Percentiles rank a stretch among this genome's conserved stretches.
phyloP scores from a whole-genome alignment of 441 rosid genomes.

The Eutrema salsugineum region DNA sequence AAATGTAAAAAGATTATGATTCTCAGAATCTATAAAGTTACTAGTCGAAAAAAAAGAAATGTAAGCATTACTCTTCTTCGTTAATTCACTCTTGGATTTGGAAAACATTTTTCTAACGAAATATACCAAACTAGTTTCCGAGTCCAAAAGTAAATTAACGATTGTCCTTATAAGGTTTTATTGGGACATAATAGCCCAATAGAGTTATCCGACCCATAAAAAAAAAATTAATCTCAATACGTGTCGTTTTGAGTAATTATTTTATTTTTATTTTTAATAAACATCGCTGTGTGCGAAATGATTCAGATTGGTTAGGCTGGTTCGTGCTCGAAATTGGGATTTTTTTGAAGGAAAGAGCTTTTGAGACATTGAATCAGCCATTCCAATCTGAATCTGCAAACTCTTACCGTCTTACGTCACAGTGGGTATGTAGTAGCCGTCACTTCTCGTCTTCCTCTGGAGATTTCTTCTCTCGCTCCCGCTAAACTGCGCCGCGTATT shows the following conservation, averaged over 20 bases:
- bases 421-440: slow-evolving; percentile 18
- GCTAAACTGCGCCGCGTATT: background rate
- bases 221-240: background rate
- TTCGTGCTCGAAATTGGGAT: slow-evolving; percentile 3
- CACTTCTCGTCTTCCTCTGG: slow-evolving; percentile 19
- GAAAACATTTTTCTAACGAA: no score
- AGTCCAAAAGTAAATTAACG: no score
- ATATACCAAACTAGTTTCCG: no score
- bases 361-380: slow-evolving; percentile 10
- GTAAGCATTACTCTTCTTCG: no score
- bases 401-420: slow-evolving; percentile 21
- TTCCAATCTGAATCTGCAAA: slow-evolving; percentile 17
- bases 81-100: no score
- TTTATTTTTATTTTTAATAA: no score
- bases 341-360: background rate
- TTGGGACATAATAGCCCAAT: background rate
- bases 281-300: background rate
- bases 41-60: no score
- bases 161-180: background rate
- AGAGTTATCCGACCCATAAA: background rate
- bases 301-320: slow-evolving; percentile 10
- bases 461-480: background rate
- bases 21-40: no score
- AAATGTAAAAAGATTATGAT: no score
- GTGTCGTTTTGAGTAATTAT: background rate